Percentiles rank a stretch among this genome's conserved stretches.
Conservation (phyloP, 306 rosid species). For the Rosa persica region DNA sequence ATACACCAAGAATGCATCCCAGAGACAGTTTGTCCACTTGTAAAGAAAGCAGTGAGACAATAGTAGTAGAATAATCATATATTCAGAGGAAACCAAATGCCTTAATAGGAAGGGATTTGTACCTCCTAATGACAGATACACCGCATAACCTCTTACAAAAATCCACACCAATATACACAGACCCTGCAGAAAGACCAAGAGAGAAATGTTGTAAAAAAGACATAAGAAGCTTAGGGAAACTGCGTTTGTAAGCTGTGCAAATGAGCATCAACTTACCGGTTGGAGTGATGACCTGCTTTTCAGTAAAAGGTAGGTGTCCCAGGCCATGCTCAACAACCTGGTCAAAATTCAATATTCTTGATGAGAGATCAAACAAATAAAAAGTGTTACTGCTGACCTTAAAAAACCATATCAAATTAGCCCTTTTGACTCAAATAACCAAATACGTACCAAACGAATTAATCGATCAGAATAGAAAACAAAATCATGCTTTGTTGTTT, state of each 20-base stretch:
- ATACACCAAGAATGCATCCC: constrained; percentile 11
- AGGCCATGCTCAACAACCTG: constrained; percentile 99
- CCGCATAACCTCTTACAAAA: constrained; percentile 98
- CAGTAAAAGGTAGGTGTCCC: constrained; percentile 96
- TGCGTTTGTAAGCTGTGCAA: not conserved
- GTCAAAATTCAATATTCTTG: constrained; percentile 34
- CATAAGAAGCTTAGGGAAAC: not conserved
- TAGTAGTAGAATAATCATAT: not conserved
- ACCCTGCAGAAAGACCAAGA: constrained; percentile 51
- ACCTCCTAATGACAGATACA: constrained; percentile 93
- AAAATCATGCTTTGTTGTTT: constrained; percentile 93
- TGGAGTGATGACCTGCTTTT: constrained; percentile 91
- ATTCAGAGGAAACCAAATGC: constrained; percentile 10
- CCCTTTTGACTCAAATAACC: constrained; percentile 5
- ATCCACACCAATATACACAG: constrained; percentile 94
- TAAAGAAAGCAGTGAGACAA: not conserved
- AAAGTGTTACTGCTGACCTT: constrained; percentile 22
- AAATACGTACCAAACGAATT: constrained; percentile 82
- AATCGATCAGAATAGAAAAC: constrained; percentile 91
- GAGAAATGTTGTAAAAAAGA: constrained; percentile 8
- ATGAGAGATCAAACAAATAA: constrained; percentile 15
- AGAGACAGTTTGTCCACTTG: not conserved
- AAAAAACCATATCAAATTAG: constrained; percentile 27
- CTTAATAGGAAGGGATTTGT: constrained; percentile 24
- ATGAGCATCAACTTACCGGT: constrained; percentile 62